phyloP scores from a whole-genome alignment of 768 basidiomycete genomes.

The Termitomyces sp. region DNA sequence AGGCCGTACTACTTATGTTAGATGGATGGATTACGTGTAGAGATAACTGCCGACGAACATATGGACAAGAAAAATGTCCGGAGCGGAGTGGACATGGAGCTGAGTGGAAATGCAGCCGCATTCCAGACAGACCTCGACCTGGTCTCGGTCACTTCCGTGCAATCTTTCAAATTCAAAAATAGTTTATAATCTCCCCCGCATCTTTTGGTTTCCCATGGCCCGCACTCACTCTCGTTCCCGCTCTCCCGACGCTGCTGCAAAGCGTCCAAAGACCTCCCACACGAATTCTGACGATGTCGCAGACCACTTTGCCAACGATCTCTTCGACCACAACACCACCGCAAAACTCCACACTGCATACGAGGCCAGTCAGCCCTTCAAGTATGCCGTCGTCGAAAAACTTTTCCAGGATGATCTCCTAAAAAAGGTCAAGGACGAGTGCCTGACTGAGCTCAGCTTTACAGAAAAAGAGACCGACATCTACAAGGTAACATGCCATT shows the following conservation, averaged over 20 bases:
- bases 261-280: constrained; percentile 28
- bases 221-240: constrained; percentile 22
- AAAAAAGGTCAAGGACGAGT: constrained; percentile 79
- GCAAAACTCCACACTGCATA: constrained; percentile 57
- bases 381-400: constrained; percentile 75
- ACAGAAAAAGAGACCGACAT: constrained; percentile 97
- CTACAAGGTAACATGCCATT: constrained; percentile 65
- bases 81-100: not conserved
- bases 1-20: not conserved
- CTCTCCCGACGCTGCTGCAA: constrained; percentile 22
- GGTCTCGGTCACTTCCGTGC: constrained; percentile 11
- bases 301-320: constrained; percentile 47
- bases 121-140: constrained; percentile 8
- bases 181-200: constrained; percentile 8
- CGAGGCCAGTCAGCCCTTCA: constrained; percentile 63
- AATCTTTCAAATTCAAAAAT: constrained; percentile 1
- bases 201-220: constrained; percentile 19
- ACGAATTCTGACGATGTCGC: constrained; percentile 13
- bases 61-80: not conserved
- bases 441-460: constrained; percentile 73
- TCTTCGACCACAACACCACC: constrained; percentile 59
- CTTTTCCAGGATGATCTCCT: constrained; percentile 85
- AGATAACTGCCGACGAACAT: not conserved
- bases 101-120: not conserved
- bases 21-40: not conserved